Evolutionary conservation across 2,329 filamentous ascomycete species (phyloP), one percentile per base, ranked within the genome.

Genomic region (Cucurbitaria berberidis): DNA sequence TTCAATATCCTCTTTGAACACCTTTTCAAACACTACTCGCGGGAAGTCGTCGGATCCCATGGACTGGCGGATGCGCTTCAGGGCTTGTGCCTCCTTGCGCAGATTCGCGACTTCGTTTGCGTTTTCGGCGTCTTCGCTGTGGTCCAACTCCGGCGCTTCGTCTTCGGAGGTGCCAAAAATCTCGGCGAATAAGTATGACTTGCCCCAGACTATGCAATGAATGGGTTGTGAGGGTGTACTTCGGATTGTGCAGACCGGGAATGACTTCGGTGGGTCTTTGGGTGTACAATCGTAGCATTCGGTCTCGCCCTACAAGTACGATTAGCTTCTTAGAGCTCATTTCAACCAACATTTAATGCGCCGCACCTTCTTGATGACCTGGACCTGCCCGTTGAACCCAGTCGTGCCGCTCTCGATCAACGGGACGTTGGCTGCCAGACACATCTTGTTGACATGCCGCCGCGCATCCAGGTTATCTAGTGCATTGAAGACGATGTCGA

Each of bases 141-240:
- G 85, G 68, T 97, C 93, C 57, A 98, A 84, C 34, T 88, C 85
- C 1, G 87, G 83, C 1, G 89, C 84, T 59, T 93, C 89, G 55
- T 97, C 91, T 74, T 98, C 93, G 64, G 91, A 96, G 3, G 86
- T 86, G 16, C 95, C 95, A 65, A 97, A 99, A 7, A 99, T 87
- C 74, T 99, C 95, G 62, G 91, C 95, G 55, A 99, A 84, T 8
- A 99, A 82, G 74, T 98, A 99, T 73, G 92, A 96, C 78, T 98
- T 99, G 18, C 86, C 93, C 95, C 95, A 99, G 2, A 99, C 93
- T 57, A 99, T 99, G 78, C 95, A 98, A 77, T 99, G 95, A 38
- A 99, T 98, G 0, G 93, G 91, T 68, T 98, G 93, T 61, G 90
- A 96, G 0, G 95, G 95, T 0, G 93, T 99, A 74, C 91, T 97